Evolutionary conservation across 1,139 yeast species (phyloP), one percentile per base, ranked within the genome.

Genomic region (Zygoascus meyerae): DNA sequence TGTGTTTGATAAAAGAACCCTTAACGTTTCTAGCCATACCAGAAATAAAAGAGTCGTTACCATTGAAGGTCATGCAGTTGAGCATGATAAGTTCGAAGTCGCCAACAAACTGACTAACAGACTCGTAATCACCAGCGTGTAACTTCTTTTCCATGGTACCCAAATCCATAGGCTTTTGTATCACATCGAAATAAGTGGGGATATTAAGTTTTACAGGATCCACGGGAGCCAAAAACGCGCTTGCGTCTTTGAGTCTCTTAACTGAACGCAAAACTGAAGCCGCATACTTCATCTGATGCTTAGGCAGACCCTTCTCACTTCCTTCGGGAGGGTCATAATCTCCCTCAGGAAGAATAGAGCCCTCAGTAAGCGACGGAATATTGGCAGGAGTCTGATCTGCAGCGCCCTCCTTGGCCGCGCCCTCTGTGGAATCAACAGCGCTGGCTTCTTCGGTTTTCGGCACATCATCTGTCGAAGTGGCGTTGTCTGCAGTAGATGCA

Each of bases 1-100:
- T 81, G 65, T 92, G 97, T 60, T 90, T 89, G 64, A 86, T 95
- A 64, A 92, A 94, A 57, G 92, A 84, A 2, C 94, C 92, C 66
- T 87, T 94, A 48, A 92, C 78, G 62, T 84, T 86, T 58, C 81
- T 77, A 15, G 87, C 97, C 97, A 92, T 92, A 62, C 81, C 84
- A 1, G 97, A 79, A 53, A 92, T 90, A 18, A 80, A 78, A 1
- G 96, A 77, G 36, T 81, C 79, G 48, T 78, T 80, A 40, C 99
- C 99, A 63, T 92, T 92, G 65, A 92, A 92, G 51, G 75, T 75
- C 44, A 75, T 72, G 68, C 97, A 89, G 69, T 94, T 92, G 29
- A 68, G 66, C 26, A 92, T 92, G 81, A 92, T 86, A 55, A 86
- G 70, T 57, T 86, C 82, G 68, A 92, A 86, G 67, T 94, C 98